phyloP scores from a whole-genome alignment of 2,329 filamentous ascomycete species.

The Nemania bipapillata region DNA sequence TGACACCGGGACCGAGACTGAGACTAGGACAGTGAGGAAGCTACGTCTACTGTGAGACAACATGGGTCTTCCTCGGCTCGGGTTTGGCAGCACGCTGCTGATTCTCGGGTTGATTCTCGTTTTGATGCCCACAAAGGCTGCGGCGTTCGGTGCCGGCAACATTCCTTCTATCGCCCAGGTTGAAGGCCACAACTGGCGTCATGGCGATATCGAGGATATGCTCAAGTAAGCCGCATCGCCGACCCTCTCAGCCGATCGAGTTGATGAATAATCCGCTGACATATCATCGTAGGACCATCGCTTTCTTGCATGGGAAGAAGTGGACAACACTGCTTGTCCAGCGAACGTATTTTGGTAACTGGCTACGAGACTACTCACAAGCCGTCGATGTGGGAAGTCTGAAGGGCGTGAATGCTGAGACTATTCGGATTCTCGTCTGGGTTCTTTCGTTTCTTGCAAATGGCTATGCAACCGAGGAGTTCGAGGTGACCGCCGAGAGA shows the following conservation, averaged over 20 bases:
- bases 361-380: conserved; percentile 86
- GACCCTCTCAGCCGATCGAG: not conserved
- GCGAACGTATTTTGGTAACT: conserved; percentile 86
- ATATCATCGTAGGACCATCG: conserved; percentile 61
- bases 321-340: conserved; percentile 84
- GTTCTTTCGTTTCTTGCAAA: conserved; percentile 83
- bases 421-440: conserved; percentile 83
- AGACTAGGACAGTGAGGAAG: too few species aligned
- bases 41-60: conserved; percentile 17
- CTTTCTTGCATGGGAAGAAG: conserved; percentile 82
- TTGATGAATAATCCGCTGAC: conserved; percentile 13
- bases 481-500: conserved; percentile 83
- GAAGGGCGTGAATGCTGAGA: conserved; percentile 80
- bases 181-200: conserved; percentile 75
- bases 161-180: conserved; percentile 73
- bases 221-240: conserved; percentile 61
- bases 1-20: not conserved
- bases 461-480: conserved; percentile 86
- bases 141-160: conserved; percentile 76
- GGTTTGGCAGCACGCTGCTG: conserved; percentile 65
- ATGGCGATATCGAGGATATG: conserved; percentile 84
- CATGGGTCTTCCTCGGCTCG: conserved; percentile 62
- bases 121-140: conserved; percentile 66
- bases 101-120: conserved; percentile 64
- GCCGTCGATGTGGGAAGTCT: conserved; percentile 83